Percentiles rank a stretch among this genome's conserved stretches.
Conservation (phyloP, 768 basidiomycete species). For the Cystoderma amianthinum region DNA sequence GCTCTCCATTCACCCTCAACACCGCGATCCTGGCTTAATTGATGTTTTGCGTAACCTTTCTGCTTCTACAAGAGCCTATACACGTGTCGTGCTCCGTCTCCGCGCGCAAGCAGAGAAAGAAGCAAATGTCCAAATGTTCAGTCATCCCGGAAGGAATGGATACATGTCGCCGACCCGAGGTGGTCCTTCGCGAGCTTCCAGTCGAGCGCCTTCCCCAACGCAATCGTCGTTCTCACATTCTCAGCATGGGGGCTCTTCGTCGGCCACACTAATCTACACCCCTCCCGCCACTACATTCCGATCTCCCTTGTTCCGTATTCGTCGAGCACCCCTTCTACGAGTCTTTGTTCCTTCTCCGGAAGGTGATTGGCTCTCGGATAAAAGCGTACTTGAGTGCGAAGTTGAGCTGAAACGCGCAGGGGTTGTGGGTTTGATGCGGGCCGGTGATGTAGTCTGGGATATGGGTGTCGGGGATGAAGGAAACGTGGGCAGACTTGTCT, state of each 20-base stretch:
- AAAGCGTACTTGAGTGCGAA: conserved; percentile 77
- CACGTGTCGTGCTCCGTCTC: conserved; percentile 71
- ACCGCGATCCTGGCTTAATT: conserved; percentile 29
- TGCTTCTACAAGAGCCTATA: conserved; percentile 67
- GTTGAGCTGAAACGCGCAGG: conserved; percentile 69
- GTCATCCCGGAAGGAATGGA: too few relatives aligned
- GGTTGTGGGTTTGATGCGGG: conserved; percentile 51
- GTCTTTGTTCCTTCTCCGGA: conserved; percentile 85
- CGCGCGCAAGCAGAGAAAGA: conserved; percentile 73
- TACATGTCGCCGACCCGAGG: conserved; percentile 12
- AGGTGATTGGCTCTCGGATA: conserved; percentile 81
- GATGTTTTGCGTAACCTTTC: conserved; percentile 45
- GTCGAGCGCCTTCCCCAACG: conserved; percentile 64
- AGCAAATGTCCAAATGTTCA: conserved; percentile 14
- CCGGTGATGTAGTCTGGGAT: conserved; percentile 86
- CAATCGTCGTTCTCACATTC: conserved; percentile 42
- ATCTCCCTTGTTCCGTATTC: conserved; percentile 64
- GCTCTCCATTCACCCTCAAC: conserved; percentile 29
- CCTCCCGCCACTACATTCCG: conserved; percentile 32
- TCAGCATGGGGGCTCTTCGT: conserved; percentile 26
- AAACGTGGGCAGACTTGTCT: conserved; percentile 75
- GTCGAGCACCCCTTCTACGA: conserved; percentile 70
- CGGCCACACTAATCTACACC: conserved; percentile 1
- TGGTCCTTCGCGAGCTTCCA: conserved; percentile 36
- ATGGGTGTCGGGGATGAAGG: conserved; percentile 81